These are phyloP conservation scores for Oenanthe javanica DNA, from an alignment of 140 eudicot genomes.

Conservation along the genomic window DNA sequence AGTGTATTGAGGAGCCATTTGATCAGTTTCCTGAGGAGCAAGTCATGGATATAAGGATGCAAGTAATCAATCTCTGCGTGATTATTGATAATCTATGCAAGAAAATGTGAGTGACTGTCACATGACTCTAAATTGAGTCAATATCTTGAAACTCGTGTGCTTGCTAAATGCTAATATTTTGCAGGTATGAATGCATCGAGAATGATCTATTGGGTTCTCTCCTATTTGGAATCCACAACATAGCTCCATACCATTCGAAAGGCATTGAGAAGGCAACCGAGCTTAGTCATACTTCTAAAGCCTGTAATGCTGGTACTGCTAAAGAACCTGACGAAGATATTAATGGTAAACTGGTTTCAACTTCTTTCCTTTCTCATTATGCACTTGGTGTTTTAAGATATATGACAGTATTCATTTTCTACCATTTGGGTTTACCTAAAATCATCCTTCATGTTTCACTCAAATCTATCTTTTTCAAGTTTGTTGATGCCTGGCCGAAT, in stretches of 20 bases:
- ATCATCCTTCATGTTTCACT: background rate
- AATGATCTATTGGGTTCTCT: constrained; percentile 71
- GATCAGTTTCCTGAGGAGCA: constrained; percentile 41
- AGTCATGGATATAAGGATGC: constrained; percentile 71
- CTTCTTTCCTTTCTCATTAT: background rate
- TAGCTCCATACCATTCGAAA: constrained; percentile 85
- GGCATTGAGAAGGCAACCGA: constrained; percentile 88
- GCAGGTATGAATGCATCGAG: constrained; percentile 84
- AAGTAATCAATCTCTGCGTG: constrained; percentile 71
- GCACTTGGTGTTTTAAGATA: constrained; percentile 4
- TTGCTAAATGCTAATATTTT: constrained; percentile 14
- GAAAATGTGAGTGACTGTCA: constrained; percentile 61
- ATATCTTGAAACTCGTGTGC: constrained; percentile 12
- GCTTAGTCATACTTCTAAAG: constrained; percentile 32
- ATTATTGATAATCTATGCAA: constrained; percentile 73
- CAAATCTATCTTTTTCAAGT: no score
- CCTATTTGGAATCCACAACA: constrained; percentile 57
- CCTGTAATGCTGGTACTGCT: constrained; percentile 20
- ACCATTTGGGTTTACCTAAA: background rate
- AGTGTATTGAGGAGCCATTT: constrained; percentile 78
- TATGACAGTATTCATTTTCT: background rate
- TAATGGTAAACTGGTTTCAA: constrained; percentile 39
- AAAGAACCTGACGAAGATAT: constrained; percentile 32
- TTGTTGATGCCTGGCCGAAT: no score
- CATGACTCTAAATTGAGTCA: background rate